Percentiles rank a stretch among this genome's conserved stretches.
Evolutionary conservation across 441 rosid genomes (phyloP).

Genomic region (Bruguiera hainesii): DNA sequence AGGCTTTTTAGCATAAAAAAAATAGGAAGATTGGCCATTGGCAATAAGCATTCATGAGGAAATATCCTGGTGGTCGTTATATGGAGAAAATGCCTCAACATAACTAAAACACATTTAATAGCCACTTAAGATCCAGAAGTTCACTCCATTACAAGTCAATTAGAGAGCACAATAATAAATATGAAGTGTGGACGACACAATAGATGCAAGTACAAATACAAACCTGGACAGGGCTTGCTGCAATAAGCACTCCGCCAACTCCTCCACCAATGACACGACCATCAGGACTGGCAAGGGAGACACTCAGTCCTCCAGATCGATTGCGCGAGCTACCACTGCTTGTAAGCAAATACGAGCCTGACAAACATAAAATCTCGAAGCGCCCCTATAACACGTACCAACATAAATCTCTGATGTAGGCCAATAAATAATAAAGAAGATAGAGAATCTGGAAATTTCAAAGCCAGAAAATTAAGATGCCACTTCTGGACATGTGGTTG

Average conservation of each 20-base stretch:
- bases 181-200: background rate
- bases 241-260: slow-evolving; percentile 80
- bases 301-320: slow-evolving; percentile 69
- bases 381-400: slow-evolving; percentile 52
- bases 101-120: background rate
- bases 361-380: slow-evolving; percentile 78
- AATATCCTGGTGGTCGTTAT: too few species aligned
- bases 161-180: background rate
- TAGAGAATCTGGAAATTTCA: background rate
- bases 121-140: background rate
- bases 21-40: too few species aligned
- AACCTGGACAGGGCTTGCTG: slow-evolving; percentile 90
- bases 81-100: background rate
- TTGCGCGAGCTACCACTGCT: slow-evolving; percentile 44
- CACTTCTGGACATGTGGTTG: too few species aligned
- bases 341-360: slow-evolving; percentile 70
- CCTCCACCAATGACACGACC: slow-evolving; percentile 95
- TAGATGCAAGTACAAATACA: background rate
- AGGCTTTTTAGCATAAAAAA: too few species aligned
- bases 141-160: background rate
- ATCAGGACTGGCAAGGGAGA: slow-evolving; percentile 89
- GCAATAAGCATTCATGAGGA: too few species aligned
- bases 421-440: background rate
- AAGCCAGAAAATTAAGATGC: too few species aligned
- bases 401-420: background rate